phyloP scores from a whole-genome alignment of 176 grass and related monocot genomes.

The Echinochloa phyllopogon region DNA sequence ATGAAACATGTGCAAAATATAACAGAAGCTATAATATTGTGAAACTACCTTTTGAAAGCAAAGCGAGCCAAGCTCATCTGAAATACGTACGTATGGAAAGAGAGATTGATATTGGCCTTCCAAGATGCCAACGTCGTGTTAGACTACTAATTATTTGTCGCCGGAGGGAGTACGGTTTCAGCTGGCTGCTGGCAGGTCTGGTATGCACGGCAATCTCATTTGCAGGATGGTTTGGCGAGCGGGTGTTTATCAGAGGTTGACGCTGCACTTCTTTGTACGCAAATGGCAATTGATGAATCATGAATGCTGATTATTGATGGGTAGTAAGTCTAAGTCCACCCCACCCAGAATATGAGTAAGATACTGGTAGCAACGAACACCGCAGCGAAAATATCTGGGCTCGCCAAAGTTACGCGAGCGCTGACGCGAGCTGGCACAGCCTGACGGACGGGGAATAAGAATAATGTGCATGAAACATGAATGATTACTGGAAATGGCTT shows the following conservation, averaged over 20 bases:
- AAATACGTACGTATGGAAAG: too few relatives aligned
- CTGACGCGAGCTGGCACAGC: not conserved
- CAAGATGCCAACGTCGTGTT: too few relatives aligned
- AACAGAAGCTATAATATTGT: not conserved
- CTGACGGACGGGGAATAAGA: not conserved
- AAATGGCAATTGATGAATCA: not conserved
- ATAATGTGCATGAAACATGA: not conserved
- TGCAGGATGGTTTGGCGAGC: too few relatives aligned
- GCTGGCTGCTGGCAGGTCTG: too few relatives aligned
- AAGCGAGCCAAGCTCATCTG: too few relatives aligned
- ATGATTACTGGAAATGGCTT: not conserved
- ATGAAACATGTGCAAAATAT: not conserved
- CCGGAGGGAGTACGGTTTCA: too few relatives aligned
- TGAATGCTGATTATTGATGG: not conserved
- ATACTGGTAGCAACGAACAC: not conserved
- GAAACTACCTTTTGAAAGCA: too few relatives aligned
- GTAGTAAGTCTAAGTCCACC: not conserved
- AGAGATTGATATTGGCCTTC: too few relatives aligned
- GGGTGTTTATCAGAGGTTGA: not conserved
- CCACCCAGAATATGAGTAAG: not conserved
- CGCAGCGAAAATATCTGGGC: conserved; percentile 30
- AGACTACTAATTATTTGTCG: too few relatives aligned
- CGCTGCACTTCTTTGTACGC: not conserved
- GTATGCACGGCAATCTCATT: too few relatives aligned
- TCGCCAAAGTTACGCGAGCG: too few relatives aligned